phyloP scores from a whole-genome alignment of 345 rosid genomes.

The Kernera saxatilis region DNA sequence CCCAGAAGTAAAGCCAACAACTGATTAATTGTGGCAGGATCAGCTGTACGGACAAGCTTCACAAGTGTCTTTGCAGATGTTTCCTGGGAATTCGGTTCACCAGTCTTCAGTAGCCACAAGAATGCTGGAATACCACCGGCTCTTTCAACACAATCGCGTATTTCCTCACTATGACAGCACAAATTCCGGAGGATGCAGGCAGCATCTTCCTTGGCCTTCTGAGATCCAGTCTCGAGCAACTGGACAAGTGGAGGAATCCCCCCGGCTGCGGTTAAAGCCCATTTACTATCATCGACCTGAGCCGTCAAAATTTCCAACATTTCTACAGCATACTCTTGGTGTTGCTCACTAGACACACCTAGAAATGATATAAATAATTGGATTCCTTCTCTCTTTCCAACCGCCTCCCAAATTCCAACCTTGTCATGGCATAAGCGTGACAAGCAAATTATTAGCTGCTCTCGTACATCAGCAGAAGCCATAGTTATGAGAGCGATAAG shows the following conservation, averaged over 20 bases:
- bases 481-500: slow-evolving; percentile 73
- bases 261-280: slow-evolving; percentile 97
- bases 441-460: slow-evolving; percentile 54
- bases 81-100: slow-evolving; percentile 67
- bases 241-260: slow-evolving; percentile 95
- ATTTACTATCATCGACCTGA: slow-evolving; percentile 87
- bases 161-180: slow-evolving; percentile 85
- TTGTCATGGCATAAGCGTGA: slow-evolving; percentile 49
- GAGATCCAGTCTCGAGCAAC: slow-evolving; percentile 75
- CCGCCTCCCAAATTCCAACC: slow-evolving; percentile 69
- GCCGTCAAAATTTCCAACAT: slow-evolving; percentile 65
- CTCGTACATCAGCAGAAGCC: slow-evolving; percentile 64
- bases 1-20: slow-evolving; percentile 64
- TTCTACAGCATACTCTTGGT: slow-evolving; percentile 75
- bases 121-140: slow-evolving; percentile 83
- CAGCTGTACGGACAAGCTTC: slow-evolving; percentile 62
- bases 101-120: slow-evolving; percentile 71
- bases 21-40: slow-evolving; percentile 79
- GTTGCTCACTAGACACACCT: slow-evolving; percentile 86
- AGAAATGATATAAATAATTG: slow-evolving; percentile 72
- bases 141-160: slow-evolving; percentile 82
- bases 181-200: slow-evolving; percentile 69
- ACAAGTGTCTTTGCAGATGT: slow-evolving; percentile 64
- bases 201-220: slow-evolving; percentile 77
- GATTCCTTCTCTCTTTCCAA: slow-evolving; percentile 79